phyloP scores from a whole-genome alignment of 345 rosid genomes.

The Noccaea caerulescens region DNA sequence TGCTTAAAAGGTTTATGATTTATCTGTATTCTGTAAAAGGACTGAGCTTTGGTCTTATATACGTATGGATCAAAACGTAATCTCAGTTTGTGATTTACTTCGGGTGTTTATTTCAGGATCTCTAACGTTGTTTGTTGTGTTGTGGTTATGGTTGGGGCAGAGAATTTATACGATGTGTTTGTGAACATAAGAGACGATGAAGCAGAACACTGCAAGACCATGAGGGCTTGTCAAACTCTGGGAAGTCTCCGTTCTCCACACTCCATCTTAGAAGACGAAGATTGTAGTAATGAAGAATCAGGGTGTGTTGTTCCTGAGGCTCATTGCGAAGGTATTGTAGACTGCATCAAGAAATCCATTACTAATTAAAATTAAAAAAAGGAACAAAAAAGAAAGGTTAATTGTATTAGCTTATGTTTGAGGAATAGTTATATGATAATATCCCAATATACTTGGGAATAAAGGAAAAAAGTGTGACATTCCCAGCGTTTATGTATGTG shows the following conservation, averaged over 20 bases:
- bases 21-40: constrained; percentile 1
- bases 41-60: neutral
- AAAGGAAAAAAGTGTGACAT: neutral
- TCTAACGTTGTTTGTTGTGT: constrained; percentile 2
- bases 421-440: neutral
- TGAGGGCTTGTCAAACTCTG: constrained; percentile 89
- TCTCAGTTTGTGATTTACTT: neutral
- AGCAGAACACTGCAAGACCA: constrained; percentile 97
- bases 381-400: neutral
- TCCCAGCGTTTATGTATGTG: constrained; percentile 20
- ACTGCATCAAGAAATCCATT: constrained; percentile 76
- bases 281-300: constrained; percentile 42
- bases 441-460: constrained; percentile 7
- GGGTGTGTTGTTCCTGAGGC: constrained; percentile 57
- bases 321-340: constrained; percentile 86
- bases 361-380: constrained; percentile 31
- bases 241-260: constrained; percentile 93
- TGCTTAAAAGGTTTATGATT: neutral
- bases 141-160: constrained; percentile 46
- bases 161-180: constrained; percentile 88
- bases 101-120: neutral
- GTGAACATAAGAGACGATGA: constrained; percentile 91
- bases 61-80: neutral
- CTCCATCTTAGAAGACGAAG: constrained; percentile 52
- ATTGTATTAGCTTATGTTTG: neutral